Conservation (phyloP, 2,329 filamentous ascomycete species). For the Calonectria pteridis region DNA sequence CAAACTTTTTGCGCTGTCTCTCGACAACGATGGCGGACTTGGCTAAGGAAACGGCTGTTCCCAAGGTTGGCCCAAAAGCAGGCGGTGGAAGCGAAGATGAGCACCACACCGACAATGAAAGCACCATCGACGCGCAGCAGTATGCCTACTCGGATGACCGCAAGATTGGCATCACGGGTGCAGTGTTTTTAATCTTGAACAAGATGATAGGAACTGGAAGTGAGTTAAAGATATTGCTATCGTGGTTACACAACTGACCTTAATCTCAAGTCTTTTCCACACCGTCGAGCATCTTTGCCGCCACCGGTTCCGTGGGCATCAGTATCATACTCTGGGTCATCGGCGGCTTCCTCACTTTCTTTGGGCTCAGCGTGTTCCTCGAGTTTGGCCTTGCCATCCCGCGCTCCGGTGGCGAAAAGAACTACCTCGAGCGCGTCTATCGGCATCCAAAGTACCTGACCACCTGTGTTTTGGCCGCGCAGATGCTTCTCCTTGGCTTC, state of each 20-base stretch:
- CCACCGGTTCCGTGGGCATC: conserved; percentile 64
- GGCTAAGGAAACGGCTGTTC: conserved; percentile 15
- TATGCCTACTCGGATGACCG: conserved; percentile 55
- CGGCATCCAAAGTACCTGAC: conserved; percentile 69
- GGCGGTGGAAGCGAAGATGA: conserved; percentile 36
- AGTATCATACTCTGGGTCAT: conserved; percentile 48
- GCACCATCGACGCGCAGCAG: conserved; percentile 55
- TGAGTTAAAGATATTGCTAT: conserved; percentile 44
- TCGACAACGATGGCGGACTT: conserved; percentile 31
- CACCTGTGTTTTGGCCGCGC: conserved; percentile 69
- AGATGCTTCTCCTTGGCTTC: conserved; percentile 73
- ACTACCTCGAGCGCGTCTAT: conserved; percentile 75
- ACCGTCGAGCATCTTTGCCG: conserved; percentile 64
- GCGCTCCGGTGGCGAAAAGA: conserved; percentile 73
- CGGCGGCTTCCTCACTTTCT: conserved; percentile 67
- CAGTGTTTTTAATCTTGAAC: conserved; percentile 68
- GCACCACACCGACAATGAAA: conserved; percentile 32
- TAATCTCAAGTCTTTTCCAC: conserved; percentile 63
- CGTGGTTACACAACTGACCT: not conserved
- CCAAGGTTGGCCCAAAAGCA: not conserved
- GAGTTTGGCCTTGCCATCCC: conserved; percentile 74
- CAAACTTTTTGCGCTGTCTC: not conserved
- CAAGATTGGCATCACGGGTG: conserved; percentile 65
- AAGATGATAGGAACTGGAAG: conserved; percentile 72
- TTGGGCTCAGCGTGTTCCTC: conserved; percentile 71